Evolutionary conservation across 2,329 filamentous ascomycete species (phyloP).

Genomic region (Zasmidium angulare): DNA sequence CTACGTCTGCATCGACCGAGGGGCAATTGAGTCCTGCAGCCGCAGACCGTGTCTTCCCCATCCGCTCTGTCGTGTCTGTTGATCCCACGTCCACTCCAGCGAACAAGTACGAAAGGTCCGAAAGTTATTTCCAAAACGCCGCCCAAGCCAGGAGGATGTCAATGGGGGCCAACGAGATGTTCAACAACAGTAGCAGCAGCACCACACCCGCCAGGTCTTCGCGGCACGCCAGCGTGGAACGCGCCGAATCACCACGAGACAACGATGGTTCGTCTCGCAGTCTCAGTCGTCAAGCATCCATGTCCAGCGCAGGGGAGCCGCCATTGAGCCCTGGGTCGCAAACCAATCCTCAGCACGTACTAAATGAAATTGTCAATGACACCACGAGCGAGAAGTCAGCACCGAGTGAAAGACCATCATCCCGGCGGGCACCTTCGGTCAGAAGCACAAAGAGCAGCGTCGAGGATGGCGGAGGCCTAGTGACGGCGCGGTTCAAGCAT

Average conservation of each 20-base stretch:
- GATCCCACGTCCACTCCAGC: slow-evolving; percentile 52
- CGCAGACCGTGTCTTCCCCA: slow-evolving; percentile 72
- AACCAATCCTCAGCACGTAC: slow-evolving; percentile 9
- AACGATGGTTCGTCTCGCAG: neutral
- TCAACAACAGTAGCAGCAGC: neutral
- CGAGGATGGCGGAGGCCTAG: slow-evolving; percentile 49
- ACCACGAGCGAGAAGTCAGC: slow-evolving; percentile 18
- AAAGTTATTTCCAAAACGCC: slow-evolving; percentile 39
- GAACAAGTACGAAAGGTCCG: slow-evolving; percentile 18
- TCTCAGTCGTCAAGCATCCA: slow-evolving; percentile 16
- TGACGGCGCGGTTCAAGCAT: slow-evolving; percentile 78
- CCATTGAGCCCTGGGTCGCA: slow-evolving; percentile 1
- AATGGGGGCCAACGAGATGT: neutral
- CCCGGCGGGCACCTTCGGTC: slow-evolving; percentile 31
- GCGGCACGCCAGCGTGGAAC: slow-evolving; percentile 14
- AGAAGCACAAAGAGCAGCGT: slow-evolving; percentile 38
- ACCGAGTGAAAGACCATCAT: slow-evolving; percentile 28
- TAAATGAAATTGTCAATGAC: slow-evolving; percentile 24
- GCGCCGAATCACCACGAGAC: slow-evolving; percentile 1
- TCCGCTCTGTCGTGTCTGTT: slow-evolving; percentile 74
- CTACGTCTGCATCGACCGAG: slow-evolving; percentile 9
- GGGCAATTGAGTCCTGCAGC: slow-evolving; percentile 41
- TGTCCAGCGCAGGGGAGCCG: slow-evolving; percentile 13
- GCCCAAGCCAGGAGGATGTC: slow-evolving; percentile 24
- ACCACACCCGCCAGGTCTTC: neutral